These are phyloP conservation scores for Chaetoscypha palmicola DNA, from an alignment of 2,329 filamentous ascomycete species.

Conservation along the genomic window DNA sequence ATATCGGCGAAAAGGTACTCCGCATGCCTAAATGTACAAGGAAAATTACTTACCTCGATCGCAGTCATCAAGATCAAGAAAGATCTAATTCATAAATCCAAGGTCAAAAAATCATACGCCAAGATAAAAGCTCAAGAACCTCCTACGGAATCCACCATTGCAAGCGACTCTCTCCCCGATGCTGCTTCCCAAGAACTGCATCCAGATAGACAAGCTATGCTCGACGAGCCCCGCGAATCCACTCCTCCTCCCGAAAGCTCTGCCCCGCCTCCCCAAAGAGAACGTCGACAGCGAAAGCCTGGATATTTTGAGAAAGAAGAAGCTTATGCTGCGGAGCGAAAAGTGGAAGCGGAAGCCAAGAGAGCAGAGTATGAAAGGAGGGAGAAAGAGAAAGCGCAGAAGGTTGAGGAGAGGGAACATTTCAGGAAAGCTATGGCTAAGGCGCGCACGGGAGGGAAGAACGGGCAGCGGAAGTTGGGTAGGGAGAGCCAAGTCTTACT, in stretches of 20 bases:
- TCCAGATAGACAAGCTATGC: conserved; percentile 52
- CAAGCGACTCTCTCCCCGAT: conserved; percentile 16
- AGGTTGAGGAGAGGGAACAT: conserved; percentile 52
- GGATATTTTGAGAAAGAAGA: conserved; percentile 34
- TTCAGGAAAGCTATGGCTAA: conserved; percentile 41
- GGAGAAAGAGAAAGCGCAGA: conserved; percentile 45
- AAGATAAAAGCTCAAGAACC: conserved; percentile 62
- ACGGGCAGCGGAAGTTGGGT: conserved; percentile 62
- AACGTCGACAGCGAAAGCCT: conserved; percentile 16
- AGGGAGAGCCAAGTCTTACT: conserved; percentile 60
- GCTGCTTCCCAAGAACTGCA: conserved; percentile 43
- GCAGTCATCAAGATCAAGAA: conserved; percentile 83
- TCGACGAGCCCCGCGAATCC: conserved; percentile 37
- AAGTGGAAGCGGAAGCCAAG: conserved; percentile 49
- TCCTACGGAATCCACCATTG: conserved; percentile 14
- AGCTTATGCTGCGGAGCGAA: conserved; percentile 38
- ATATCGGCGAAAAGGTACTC: conserved; percentile 68
- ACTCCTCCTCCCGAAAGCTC: conserved; percentile 10
- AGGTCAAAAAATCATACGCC: conserved; percentile 85
- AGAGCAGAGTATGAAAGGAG: conserved; percentile 43
- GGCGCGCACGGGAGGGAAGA: conserved; percentile 46
- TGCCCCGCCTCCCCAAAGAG: conserved; percentile 2
- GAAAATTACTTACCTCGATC: too few species aligned
- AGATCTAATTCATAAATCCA: conserved; percentile 82
- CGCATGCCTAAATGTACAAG: too few species aligned